Base-by-base conservation (phyloP, 2,329 filamentous ascomycete species). In the Hirsutella minnesotensis region DNA sequence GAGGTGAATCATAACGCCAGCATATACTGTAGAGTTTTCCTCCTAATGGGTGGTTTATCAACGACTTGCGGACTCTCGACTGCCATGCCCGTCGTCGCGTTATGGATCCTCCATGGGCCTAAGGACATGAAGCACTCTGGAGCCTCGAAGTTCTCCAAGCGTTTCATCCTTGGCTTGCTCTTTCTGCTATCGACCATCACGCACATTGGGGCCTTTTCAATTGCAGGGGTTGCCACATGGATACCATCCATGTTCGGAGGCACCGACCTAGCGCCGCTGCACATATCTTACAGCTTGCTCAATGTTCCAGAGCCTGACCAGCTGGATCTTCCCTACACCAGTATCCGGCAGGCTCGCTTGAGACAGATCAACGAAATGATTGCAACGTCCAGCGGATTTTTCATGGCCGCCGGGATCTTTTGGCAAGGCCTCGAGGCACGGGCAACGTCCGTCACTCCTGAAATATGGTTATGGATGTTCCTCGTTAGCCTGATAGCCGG, bases 281-380 rank as follows among this genome's bases (percentile, higher is more conserved):
- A 47, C n/a, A 18, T 44, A 5, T 30, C 15, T 30, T 44, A 45
- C 24, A 49, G 41, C 15, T 37, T 49, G 19, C 24, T 43, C 10
- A 43, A 41, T 9, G 41, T 42, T 4, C 45, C 47, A 4, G 33
- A 24, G n/a, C 39, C 40, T 21, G 24, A 15, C 2, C 24, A 38
- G 7, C 34, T 39, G 7, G 30, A 37, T 3, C 38, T 46, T 5
- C 33, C 45, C 2, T 27, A 18, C 33, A 7, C 19, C 12, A 35
- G 22, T 4, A 15, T 41, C 18, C 31, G 39, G 12, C 21, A 49
- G 20, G 47, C 47, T 3, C 42, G 47, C 4, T 24, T 49, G 19
- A 24, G 47, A 18, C 47, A 49, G 41, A 45, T 49, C 29, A 49
- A 49, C 38, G 47, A 49, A 39, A 47, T 49, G 42, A 43, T 39